phyloP scores from a whole-genome alignment of 495 filamentous ascomycete genomes.

The Chaetomidium leptoderma region DNA sequence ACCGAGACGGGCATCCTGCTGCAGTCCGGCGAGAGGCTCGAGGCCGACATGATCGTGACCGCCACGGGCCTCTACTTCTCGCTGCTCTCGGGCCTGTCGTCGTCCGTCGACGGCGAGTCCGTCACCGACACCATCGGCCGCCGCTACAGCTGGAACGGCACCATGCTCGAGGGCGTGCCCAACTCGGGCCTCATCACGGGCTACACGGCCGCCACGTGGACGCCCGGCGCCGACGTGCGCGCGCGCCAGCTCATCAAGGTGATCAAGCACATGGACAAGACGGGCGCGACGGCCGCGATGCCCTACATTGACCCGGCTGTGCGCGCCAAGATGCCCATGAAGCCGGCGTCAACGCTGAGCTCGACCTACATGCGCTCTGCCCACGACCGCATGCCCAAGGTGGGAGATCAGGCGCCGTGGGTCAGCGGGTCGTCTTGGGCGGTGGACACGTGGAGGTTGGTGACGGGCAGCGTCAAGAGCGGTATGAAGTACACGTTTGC shows the following conservation, averaged over 20 bases:
- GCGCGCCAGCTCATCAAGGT: slow-evolving; percentile 35
- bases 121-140: slow-evolving; percentile 50
- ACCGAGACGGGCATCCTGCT: slow-evolving; percentile 56
- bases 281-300: slow-evolving; percentile 29
- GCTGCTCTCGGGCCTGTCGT: slow-evolving; percentile 48
- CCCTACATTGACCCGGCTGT: slow-evolving; percentile 25
- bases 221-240: slow-evolving; percentile 40
- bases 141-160: slow-evolving; percentile 51
- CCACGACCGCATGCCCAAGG: slow-evolving; percentile 30
- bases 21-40: slow-evolving; percentile 51
- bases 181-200: slow-evolving; percentile 36
- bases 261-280: slow-evolving; percentile 36
- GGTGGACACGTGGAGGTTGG: slow-evolving; percentile 26
- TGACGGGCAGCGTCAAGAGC: slow-evolving; percentile 29
- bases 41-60: slow-evolving; percentile 69
- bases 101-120: slow-evolving; percentile 53
- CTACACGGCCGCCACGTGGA: slow-evolving; percentile 58
- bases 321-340: slow-evolving; percentile 16
- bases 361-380: slow-evolving; percentile 36
- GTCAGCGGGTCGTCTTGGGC: slow-evolving; percentile 31
- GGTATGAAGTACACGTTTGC: slow-evolving; percentile 29
- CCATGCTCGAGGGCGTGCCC: slow-evolving; percentile 41
- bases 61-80: slow-evolving; percentile 65
- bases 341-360: slow-evolving; percentile 24
- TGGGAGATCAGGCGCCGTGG: slow-evolving; percentile 34